Evolutionary conservation across 2,329 filamentous ascomycete genomes (phyloP), one percentile per base, ranked within the genome.

Genomic region (Cadophora luteo-olivacea): DNA sequence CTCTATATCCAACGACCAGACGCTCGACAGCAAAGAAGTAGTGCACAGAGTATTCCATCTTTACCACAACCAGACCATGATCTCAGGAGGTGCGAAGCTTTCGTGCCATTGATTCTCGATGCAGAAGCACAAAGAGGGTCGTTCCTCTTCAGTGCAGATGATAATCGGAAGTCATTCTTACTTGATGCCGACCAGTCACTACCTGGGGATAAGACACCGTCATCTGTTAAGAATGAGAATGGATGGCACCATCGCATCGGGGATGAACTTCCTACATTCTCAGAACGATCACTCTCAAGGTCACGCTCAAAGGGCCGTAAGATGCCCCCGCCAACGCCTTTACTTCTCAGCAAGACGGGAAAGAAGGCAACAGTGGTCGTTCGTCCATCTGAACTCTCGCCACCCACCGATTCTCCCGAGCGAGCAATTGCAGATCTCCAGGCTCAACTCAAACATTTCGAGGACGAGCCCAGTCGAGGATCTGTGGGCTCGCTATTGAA

Each of bases 251-350:
- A 81, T 45, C 85, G 87, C 2, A 79, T 90, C 60, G 88, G 88
- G 29, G 86, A 90, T 55, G 80, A 84, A 25, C 85, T 85, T 65
- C 86, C 86, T 25, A 84, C 85, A 1, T 91, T 91, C 73, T 89
- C 88, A 1, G 81, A 82, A 45, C 82, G 87, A 68, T 82, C 81
- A 73, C 36, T 58, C 22, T 78, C 81, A 48, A 82, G 87, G 67
- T 82, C 81, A 73, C 36, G 62, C 22, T 78, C 81, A 48, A 81
- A 79, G 65, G 81, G 81, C 24, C 82, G 86, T 67, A 86, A 85
- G 72, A 84, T 85, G 77, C 82, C 85, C 14, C 86, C 86, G 7
- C 88, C 88, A 1, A 81, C 84, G 19, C 87, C 87, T 3, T 78
- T 91, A 24, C 78, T 84, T 33, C 79, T 91, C 38, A 81, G 81